Percentiles rank a stretch among this genome's conserved stretches.
Conservation (phyloP, 2,329 filamentous ascomycete genomes). For the Claviceps sp. region DNA sequence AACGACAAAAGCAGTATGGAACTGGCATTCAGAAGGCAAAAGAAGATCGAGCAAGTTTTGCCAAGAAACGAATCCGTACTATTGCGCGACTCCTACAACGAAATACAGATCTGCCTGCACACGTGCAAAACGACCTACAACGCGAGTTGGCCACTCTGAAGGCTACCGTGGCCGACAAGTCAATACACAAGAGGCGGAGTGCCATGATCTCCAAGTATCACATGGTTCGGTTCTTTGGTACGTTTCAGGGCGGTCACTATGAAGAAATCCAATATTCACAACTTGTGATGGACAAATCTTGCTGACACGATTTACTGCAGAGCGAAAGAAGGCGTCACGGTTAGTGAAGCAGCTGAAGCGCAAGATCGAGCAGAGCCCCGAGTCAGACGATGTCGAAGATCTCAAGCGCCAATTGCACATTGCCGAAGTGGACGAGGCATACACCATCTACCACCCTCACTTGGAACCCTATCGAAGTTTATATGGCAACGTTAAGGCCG, state of each 20-base stretch:
- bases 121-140: constrained; percentile 55
- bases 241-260: neutral
- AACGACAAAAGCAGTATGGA: constrained; percentile 22
- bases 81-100: constrained; percentile 53
- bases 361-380: constrained; percentile 37
- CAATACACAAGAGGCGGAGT: constrained; percentile 46
- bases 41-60: constrained; percentile 39
- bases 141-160: constrained; percentile 55
- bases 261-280: no score
- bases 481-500: constrained; percentile 29
- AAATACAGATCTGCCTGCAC: constrained; percentile 49
- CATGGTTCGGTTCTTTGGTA: constrained; percentile 76
- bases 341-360: constrained; percentile 51
- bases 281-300: neutral
- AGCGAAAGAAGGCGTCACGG: constrained; percentile 59
- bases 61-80: constrained; percentile 60
- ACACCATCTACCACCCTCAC: constrained; percentile 59
- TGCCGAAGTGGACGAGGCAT: constrained; percentile 62
- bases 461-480: constrained; percentile 56
- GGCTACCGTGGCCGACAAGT: constrained; percentile 46
- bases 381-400: constrained; percentile 35
- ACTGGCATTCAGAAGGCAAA: constrained; percentile 28
- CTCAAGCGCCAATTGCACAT: constrained; percentile 48
- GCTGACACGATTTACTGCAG: constrained; percentile 22
- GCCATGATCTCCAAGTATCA: constrained; percentile 70